Evolutionary conservation across 805 yeast genomes (phyloP), one percentile per base, ranked within the genome.

Genomic region (Lipomyces starkeyi): DNA sequence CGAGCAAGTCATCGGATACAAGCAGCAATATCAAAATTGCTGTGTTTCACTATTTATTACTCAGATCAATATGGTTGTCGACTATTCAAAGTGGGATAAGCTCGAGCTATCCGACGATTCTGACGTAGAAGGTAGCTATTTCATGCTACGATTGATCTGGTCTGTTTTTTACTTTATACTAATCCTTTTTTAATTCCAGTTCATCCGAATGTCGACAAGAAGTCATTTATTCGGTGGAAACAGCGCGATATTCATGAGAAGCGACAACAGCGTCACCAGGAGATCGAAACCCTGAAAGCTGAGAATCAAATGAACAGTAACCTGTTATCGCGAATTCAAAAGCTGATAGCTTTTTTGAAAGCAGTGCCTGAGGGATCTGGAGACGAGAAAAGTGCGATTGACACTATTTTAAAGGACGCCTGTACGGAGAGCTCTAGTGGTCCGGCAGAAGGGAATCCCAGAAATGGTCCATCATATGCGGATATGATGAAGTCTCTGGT

Each of bases 71-170:
- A 91, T 91, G 96, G 88, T 91, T 40, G 88, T 95, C 72, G 99
- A 95, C 78, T 95, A 95, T 80, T 92, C 97, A 11, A 95, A 94
- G 78, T 95, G 99, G 98, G 99, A 95, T 79, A 91, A 92, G 77
- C 86, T 95, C 67, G 99, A 95, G 78, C 82, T 95, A 53, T 91
- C 97, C 25, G 99, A 95, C 78, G 99, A 95, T 79, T 92, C 97
- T 8, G 99, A 95, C 75, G 83, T 95, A 60, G 99, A 95, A 76
- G 78, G 78, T 75, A 62, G 25, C 75, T 29, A 9, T 13, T 14
- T 13, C 8, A 17, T 29, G 27, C 56, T 22, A 20, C 4, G 4
- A 1, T 53, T 57, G 22, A 56, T 54, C 61, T 6, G 22, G 49
- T 29, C 32, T 25, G 1, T 29, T 29, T 29, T n/a, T 58, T 14